Base-by-base conservation (phyloP, 2,329 filamentous ascomycete species). In the Colletotrichum sansevieriae region DNA sequence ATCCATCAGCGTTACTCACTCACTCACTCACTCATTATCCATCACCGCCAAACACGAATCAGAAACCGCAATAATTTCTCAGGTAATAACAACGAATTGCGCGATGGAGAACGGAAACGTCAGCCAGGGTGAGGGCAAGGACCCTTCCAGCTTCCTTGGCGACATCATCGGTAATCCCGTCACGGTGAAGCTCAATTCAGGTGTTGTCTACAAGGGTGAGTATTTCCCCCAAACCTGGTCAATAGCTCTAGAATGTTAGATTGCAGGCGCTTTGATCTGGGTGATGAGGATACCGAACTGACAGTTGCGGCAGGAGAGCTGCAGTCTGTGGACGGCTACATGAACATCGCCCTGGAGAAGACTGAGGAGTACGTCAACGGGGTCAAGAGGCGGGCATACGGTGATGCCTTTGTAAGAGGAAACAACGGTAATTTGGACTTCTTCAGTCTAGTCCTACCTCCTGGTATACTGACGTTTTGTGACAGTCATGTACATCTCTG, bases 321-420 rank as follows among this genome's bases (percentile, higher is more conserved):
- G 43, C 95, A 98, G 79, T 97, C 95, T 0, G 95, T 99, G 57
- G 96, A 99, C 80, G 96, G 96, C 60, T 99, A 98, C 83, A 99
- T 99, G 96, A 99, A 99, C 83, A 98, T 99, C 78, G 95, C 96
- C 12, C 88, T 99, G 35, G 96, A 99, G 81, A 96, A 97, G 83
- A 97, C 94, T 20, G 91, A 93, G 72, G 96, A 99, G 82, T 94
- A 91, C 74, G 92, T 98, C 73, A 92, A 97, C 76, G 95, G 95
- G 47, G 88, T 90, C 72, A 89, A 95, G 81, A 88, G 92, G 75
- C 88, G 93, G 75, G 92, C 88, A 63, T 98, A 97, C 78, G 95
- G 95, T 8, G 95, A 98, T 84, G 94, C 95, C 5, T 98, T 98
- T 79, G 92, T 98, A 66, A 88, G 95, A 79, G 95, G 95, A 74